phyloP scores from a whole-genome alignment of 257 asterid species.

The Solanum boliviense region DNA sequence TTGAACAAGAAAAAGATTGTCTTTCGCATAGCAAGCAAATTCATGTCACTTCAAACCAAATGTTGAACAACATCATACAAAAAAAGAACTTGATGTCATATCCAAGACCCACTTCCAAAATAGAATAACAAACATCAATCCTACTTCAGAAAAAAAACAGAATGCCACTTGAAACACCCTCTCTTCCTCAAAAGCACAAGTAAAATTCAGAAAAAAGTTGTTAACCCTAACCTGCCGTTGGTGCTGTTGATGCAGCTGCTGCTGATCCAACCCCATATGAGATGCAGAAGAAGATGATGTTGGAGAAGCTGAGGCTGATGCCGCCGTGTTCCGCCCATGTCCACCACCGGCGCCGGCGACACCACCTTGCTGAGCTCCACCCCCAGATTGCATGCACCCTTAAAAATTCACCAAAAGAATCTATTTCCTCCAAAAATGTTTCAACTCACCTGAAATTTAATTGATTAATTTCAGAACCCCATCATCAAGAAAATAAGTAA shows the following conservation, averaged over 20 bases:
- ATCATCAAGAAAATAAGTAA: conserved; percentile 15
- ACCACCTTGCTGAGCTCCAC: conserved; percentile 80
- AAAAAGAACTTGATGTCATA: not conserved
- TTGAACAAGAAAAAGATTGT: not conserved
- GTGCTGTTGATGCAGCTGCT: conserved; percentile 50
- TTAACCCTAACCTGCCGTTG: conserved; percentile 60
- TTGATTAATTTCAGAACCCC: not conserved
- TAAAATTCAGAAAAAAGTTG: not conserved
- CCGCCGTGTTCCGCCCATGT: conserved; percentile 77
- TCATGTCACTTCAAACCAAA: not conserved
- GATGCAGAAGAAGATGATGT: conserved; percentile 77
- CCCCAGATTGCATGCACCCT: conserved; percentile 80
- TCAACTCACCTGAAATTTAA: not conserved
- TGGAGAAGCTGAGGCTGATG: conserved; percentile 72
- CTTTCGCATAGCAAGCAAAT: not conserved
- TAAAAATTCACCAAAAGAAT: not conserved
- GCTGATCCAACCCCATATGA: conserved; percentile 72
- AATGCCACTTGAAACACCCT: not conserved
- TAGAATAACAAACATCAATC: not conserved
- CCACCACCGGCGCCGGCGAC: conserved; percentile 49
- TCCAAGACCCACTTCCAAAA: not conserved
- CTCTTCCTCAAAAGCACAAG: not conserved
- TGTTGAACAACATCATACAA: not conserved
- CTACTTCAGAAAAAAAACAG: not conserved
- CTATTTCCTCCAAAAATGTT: not conserved